Base-by-base conservation (phyloP, 1,284 basidiomycete genomes). In the Phylloboletellus chloephorus region DNA sequence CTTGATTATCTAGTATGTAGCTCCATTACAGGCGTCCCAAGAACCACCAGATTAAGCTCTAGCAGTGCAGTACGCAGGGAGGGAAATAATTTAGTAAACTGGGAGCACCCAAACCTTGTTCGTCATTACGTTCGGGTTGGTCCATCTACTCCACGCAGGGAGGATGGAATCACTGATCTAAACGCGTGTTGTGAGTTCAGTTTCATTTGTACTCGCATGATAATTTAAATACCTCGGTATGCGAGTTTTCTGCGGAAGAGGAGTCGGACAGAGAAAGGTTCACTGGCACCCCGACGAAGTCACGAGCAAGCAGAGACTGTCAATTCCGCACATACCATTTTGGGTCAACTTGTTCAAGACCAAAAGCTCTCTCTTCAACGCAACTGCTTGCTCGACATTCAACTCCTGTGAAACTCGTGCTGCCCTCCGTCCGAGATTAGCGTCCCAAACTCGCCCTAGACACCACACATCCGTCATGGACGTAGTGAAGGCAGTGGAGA, bases 401-500 rank as follows among this genome's bases (percentile, higher is more conserved):
- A 29, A 7, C 13, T 17, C 4, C 20, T 13, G 30, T 40, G 31
- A 26, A 42, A 20, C 19, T 12, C 10, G 26, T 20, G 7, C 19
- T 22, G 20, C 22, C 19, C 5, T 28, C 20, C 13, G 23, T 33
- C 12, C 12, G 19, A 39, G 15, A 33, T 25, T n/a, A 17, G 23
- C 15, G 2, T 19, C 16, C 46, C 13, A 23, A 20, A 16, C 17
- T 28, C 37, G 7, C 29, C 12, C 29, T n/a, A 21, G 31, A 10
- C n/a, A 28, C 24, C 31, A 23, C 32, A 31, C 42, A 15, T 30
- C 5, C 26, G 29, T 32, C 37, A 98, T 98, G 95, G 94, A 99
- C 67, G 84, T 95, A 49, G 76, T 91, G 52, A 95, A 95, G 65
- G 95, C 96, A 3, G 82, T 97, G 30, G 89, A 94, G 67, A 89